Evolutionary conservation across 129 eudicot genomes (phyloP).

Genomic region (Deinandra increscens): DNA sequence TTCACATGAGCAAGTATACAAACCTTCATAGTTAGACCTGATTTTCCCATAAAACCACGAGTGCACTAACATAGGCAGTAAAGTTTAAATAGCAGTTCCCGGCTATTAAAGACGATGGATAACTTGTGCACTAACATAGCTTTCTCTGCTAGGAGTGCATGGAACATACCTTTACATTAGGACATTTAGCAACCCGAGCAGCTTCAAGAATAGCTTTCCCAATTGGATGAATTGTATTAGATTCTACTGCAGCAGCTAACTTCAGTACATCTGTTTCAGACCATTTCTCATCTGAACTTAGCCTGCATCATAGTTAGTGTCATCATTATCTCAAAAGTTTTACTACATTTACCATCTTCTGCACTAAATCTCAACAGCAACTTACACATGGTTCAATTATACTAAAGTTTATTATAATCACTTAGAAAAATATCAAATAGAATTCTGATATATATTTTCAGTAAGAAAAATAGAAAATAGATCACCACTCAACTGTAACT

Average conservation of each 20-base stretch:
- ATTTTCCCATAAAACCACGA: not conserved
- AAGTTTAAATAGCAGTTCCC: not conserved
- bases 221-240: slow-evolving; percentile 91
- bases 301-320: slow-evolving; percentile 45
- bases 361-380: not conserved
- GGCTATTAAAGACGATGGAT: not conserved
- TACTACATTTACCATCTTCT: too few species aligned
- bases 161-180: slow-evolving; percentile 50
- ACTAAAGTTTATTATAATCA: not conserved
- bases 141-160: not conserved
- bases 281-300: slow-evolving; percentile 37
- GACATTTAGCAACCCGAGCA: slow-evolving; percentile 62
- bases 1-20: not conserved
- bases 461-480: slow-evolving; percentile 7
- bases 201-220: slow-evolving; percentile 97
- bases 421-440: slow-evolving; percentile 5
- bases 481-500: slow-evolving; percentile 47
- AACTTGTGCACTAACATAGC: not conserved
- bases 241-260: slow-evolving; percentile 95
- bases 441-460: not conserved
- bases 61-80: not conserved
- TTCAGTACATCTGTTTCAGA: slow-evolving; percentile 73
- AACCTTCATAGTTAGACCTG: not conserved
- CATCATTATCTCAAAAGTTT: slow-evolving; percentile 10
- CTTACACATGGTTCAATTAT: not conserved